Conservation (phyloP, 164 flowering plant species). For the Taxillus chinensis region DNA sequence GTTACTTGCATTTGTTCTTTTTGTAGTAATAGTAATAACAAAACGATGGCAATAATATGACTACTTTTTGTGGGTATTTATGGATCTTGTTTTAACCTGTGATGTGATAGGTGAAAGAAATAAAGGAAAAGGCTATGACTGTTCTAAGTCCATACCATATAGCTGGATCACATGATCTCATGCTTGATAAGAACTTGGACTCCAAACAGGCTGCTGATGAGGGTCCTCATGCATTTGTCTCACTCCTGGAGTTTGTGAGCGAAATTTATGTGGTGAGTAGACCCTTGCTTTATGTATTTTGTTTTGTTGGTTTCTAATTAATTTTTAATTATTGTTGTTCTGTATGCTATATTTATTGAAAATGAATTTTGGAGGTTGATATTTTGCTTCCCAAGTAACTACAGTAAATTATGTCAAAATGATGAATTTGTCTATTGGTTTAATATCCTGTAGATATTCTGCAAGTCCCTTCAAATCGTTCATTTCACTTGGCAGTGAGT, state of each 20-base stretch:
- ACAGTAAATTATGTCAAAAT: too few species aligned
- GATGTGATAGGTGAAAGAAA: conserved; percentile 67
- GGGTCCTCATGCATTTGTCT: conserved; percentile 59
- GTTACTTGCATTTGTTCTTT: neutral
- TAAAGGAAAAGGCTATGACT: conserved; percentile 88
- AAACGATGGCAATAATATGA: too few species aligned
- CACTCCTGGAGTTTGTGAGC: conserved; percentile 89
- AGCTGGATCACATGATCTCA: conserved; percentile 36
- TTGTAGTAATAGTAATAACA: neutral
- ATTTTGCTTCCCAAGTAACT: too few species aligned
- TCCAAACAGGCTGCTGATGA: conserved; percentile 30
- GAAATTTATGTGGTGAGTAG: conserved; percentile 77
- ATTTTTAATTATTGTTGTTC: neutral
- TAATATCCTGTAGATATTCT: too few species aligned
- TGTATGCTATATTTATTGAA: neutral
- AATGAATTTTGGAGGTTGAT: neutral
- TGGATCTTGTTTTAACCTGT: neutral
- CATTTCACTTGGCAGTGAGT: too few species aligned
- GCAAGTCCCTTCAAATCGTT: too few species aligned
- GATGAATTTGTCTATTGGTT: too few species aligned
- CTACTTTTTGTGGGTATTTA: neutral
- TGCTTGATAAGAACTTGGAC: conserved; percentile 27
- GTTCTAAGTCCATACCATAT: conserved; percentile 50
- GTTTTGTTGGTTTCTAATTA: neutral
- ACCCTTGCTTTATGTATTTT: conserved; percentile 1